Evolutionary conservation across 148 eudicot genomes (phyloP), one percentile per base, ranked within the genome.

Genomic region (Rhododendron vialii): DNA sequence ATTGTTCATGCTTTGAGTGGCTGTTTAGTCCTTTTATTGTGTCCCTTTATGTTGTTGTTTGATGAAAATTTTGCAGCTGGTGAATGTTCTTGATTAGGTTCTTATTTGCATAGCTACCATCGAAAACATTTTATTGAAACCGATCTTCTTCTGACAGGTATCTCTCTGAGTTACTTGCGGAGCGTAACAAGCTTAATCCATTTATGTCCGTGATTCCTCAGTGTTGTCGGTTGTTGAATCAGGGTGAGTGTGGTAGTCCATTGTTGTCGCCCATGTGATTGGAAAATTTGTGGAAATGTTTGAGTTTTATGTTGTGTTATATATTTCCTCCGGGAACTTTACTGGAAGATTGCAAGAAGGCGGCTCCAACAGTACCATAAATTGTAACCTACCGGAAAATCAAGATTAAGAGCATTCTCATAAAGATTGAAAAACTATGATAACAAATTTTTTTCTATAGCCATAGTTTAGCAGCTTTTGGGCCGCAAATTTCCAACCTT

Each of bases 171-270:
- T 85, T 96, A 90, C 88, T 96, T 51, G 93, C 93, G 22, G 99
- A 95, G 86, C 97, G 98, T 78, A 91, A 96, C 65, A 96, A 96
- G 80, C 90, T 96, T 30, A 91, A 89, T 88, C 99, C 99, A 20
- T 95, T 96, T 89, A 73, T 92, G 90, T 93, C 97, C 0, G 94
- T 96, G 84, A 95, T 96, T 48, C 96, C 98, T 35, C 83, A 92
- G 80, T 84, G 96, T 80, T 93, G 90, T 74, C 93, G 98, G 50
- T 88, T 96, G 88, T 90, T 96, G 90, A 96, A 92, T 85, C 98
- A 96, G 88, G 99, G 99, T 96, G 86, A 93, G 98, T 89, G 74
- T 88, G 83, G 35, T 73, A 59, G 43, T 65, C 73, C 24, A 28
- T 59, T 43, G 15, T 86, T 61, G 33, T 43, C 78, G 17, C 53